Percentiles rank a stretch among this genome's conserved stretches.
Evolutionary conservation across 192 early-diverging fungal species (phyloP).

Genomic region (Piromyces finnis): DNA sequence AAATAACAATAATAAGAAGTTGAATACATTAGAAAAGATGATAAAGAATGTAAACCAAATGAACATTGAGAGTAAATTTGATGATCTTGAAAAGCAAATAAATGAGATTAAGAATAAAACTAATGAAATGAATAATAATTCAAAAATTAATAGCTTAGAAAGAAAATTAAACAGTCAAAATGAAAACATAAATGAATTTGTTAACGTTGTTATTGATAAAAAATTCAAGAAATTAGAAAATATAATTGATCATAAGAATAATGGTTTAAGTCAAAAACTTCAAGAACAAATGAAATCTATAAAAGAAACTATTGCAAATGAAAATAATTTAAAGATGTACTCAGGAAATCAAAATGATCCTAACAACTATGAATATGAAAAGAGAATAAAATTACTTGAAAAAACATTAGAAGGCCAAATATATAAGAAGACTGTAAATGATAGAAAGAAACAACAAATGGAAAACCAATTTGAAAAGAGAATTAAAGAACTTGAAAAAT

Average conservation of each 20-base stretch:
- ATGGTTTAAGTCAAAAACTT: neutral
- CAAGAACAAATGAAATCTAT: neutral
- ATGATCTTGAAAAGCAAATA: neutral
- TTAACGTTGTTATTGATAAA: neutral
- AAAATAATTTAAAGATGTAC: neutral
- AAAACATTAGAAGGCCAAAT: neutral
- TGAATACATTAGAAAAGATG: neutral
- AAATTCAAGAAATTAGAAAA: neutral
- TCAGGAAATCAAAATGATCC: neutral
- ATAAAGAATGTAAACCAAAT: neutral
- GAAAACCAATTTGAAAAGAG: neutral
- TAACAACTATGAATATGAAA: neutral
- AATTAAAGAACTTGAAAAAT: neutral
- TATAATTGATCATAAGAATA: neutral
- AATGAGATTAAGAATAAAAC: neutral
- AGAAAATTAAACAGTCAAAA: neutral
- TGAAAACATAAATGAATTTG: neutral
- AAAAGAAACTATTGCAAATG: neutral
- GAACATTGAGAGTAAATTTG: neutral
- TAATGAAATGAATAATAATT: neutral
- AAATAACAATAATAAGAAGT: neutral
- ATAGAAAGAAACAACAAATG: neutral
- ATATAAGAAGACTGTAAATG: neutral
- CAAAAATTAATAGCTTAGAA: neutral
- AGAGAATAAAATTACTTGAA: neutral